These are phyloP conservation scores for Pseudopithomyces maydicus DNA, from an alignment of 2,329 filamentous ascomycete species.

Conservation along the genomic window DNA sequence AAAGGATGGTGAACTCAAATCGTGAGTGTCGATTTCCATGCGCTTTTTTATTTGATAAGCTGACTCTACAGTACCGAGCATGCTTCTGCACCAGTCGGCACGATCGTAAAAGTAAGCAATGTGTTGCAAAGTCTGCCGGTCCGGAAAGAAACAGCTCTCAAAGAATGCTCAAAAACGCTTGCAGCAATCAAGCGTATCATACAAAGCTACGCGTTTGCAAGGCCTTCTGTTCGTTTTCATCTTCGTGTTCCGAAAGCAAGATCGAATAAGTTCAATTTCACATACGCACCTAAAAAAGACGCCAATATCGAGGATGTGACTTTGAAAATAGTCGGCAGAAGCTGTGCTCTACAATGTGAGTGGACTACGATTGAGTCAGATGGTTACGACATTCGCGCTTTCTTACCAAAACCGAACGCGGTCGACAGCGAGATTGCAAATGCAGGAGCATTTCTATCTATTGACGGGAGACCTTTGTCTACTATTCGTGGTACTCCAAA, in stretches of 20 bases:
- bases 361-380: constrained; percentile 43
- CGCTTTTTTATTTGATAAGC: not conserved
- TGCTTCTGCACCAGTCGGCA: constrained; percentile 67
- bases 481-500: constrained; percentile 61
- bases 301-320: constrained; percentile 62
- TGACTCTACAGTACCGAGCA: constrained; percentile 30
- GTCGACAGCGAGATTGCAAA: constrained; percentile 46
- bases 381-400: constrained; percentile 59
- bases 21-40: constrained; percentile 33
- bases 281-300: constrained; percentile 63
- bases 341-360: constrained; percentile 61
- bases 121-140: constrained; percentile 69
- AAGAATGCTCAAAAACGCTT: constrained; percentile 62
- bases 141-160: constrained; percentile 62
- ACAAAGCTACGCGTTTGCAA: constrained; percentile 68
- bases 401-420: constrained; percentile 61
- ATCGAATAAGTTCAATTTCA: constrained; percentile 60
- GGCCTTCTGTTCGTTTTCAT: constrained; percentile 65
- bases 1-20: constrained; percentile 54
- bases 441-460: constrained; percentile 63
- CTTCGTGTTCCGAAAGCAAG: constrained; percentile 63
- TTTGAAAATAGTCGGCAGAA: constrained; percentile 65
- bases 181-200: constrained; percentile 65
- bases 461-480: constrained; percentile 71
- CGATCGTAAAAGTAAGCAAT: constrained; percentile 65